Evolutionary conservation across 2,329 filamentous ascomycete species (phyloP), one percentile per base, ranked within the genome.

Genomic region (Pseudocercospora crystallina): DNA sequence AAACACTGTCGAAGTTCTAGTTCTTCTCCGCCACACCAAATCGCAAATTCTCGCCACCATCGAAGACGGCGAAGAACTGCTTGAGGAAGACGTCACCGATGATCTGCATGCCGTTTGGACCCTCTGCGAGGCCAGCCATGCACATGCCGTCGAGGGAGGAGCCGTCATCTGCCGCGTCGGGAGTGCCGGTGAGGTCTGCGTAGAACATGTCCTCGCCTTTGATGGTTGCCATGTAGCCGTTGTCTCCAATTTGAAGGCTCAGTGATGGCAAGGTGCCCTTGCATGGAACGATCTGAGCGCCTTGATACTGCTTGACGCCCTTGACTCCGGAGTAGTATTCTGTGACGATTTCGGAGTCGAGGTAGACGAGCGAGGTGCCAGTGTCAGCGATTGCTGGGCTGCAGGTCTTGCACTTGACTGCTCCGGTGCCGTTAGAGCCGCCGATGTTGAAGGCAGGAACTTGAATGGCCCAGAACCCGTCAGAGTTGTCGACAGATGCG

Each of bases 391-490:
- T 77, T 59, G 72, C 73, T 9, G 71, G 67, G 39, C 64, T 60
- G 54, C 62, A 63, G 13, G 45, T 43, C 8, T 44, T 41, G 66
- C 73, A 54, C 55, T 65, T 8, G 79, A 80, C 26, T 5, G 69
- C 83, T 81, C 30, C 76, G 72, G 75, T 73, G 3, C 32, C 15
- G n/a, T 38, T 37, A 3, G 12, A 34, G 17, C 38, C 73, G 20
- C 76, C 79, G 48, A 89, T 74, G 13, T 73, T 71, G 63, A 84
- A 87, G 39, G 73, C 72, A 17, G 74, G 73, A 5, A 80, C 82
- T 11, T 75, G 64, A 63, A 89, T 82, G 64, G 85, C 75, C 87
- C 87, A 90, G 74, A 85, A 89, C 8, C 86, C 87, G 30, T 75
- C 71, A 9, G 75, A 76, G 13, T 75, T 76, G 64, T 88, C 80